Percentiles rank a stretch among this genome's conserved stretches.
These are phyloP conservation scores for Retiboletus flavoniger DNA, from an alignment of 1,284 basidiomycete genomes.

Conservation along the genomic window DNA sequence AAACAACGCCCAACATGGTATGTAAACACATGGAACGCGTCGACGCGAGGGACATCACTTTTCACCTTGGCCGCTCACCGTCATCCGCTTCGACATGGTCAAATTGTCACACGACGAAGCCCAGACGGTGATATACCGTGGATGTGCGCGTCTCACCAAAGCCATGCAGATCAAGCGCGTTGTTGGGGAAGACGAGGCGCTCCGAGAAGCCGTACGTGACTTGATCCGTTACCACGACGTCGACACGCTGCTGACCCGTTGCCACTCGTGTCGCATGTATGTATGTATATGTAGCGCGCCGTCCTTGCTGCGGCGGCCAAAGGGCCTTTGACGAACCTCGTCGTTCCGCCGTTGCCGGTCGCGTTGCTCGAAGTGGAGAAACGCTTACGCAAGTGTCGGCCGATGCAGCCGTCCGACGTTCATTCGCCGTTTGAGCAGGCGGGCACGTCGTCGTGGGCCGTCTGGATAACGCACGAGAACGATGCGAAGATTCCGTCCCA, in stretches of 20 bases:
- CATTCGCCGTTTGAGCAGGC: slow-evolving; percentile 5
- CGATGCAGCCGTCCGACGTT: slow-evolving; percentile 6
- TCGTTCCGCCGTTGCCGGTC: slow-evolving; percentile 7
- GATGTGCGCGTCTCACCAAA: slow-evolving; percentile 6
- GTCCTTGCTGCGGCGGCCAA: background rate
- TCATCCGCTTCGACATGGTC: background rate
- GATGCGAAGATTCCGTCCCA: background rate
- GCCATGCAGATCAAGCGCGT: slow-evolving; percentile 1
- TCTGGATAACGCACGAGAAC: background rate
- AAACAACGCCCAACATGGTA: background rate
- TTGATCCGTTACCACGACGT: background rate
- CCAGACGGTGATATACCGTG: background rate
- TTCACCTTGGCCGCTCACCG: no score
- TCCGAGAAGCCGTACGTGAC: slow-evolving; percentile 3
- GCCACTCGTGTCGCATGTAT: no score
- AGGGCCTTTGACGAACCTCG: background rate
- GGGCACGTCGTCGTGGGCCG: background rate
- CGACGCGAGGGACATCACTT: no score
- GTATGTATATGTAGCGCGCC: background rate
- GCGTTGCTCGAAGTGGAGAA: slow-evolving; percentile 6
- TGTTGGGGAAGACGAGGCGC: background rate
- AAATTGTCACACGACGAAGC: slow-evolving; percentile 1
- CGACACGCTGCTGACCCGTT: no score
- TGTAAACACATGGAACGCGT: no score
- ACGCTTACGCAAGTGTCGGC: background rate